Percentiles rank a stretch among this genome's conserved stretches.
Evolutionary conservation across 768 basidiomycete genomes (phyloP).

Genomic region (Mycena vulgaris): DNA sequence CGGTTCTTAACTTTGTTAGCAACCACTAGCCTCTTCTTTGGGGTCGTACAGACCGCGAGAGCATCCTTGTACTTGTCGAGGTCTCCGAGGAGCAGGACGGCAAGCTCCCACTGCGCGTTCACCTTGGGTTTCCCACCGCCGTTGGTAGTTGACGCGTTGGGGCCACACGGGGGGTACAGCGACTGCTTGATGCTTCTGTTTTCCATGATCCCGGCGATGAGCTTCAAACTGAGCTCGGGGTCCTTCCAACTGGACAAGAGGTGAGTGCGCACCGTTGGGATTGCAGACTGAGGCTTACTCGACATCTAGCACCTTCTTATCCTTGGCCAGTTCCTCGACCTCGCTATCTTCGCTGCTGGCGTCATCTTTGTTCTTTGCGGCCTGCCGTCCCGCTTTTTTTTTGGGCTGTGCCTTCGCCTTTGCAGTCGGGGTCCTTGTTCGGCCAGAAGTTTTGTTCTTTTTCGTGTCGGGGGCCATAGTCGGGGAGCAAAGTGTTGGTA

Average conservation of each 20-base stretch:
- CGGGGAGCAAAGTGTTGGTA: too few relatives aligned
- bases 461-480: too few relatives aligned
- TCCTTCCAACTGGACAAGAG: constrained; percentile 4
- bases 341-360: constrained; percentile 11
- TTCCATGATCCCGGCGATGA: not conserved
- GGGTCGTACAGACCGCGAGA: not conserved
- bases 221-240: not conserved
- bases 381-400: too few relatives aligned
- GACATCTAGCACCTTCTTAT: not conserved
- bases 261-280: not conserved
- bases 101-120: not conserved
- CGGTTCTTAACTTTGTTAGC: constrained; percentile 13
- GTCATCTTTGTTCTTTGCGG: not conserved
- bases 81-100: not conserved
- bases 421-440: not conserved
- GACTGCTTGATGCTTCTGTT: not conserved
- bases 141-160: constrained; percentile 4
- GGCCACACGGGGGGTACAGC: constrained; percentile 1
- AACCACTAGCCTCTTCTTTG: not conserved
- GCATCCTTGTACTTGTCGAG: not conserved
- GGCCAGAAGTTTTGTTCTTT: too few relatives aligned
- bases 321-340: not conserved
- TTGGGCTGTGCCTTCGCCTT: not conserved
- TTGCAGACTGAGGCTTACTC: not conserved
- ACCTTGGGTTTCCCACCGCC: constrained; percentile 17